Evolutionary conservation across 2,329 filamentous ascomycete species (phyloP).

Genomic region (Talaromyces rugulosus): DNA sequence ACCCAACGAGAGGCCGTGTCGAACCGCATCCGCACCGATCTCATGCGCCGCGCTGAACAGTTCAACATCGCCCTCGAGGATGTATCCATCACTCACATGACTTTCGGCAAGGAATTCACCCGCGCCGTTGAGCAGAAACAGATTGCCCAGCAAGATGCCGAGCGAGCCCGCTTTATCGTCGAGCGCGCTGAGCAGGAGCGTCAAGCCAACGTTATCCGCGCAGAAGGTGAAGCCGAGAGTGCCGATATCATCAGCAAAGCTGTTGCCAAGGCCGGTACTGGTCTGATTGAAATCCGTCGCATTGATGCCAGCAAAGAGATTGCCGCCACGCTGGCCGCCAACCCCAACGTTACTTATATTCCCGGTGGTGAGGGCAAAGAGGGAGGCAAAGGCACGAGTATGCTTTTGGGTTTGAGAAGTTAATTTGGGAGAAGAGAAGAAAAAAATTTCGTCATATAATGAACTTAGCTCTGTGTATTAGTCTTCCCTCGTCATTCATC

Average conservation of each 20-base stretch:
- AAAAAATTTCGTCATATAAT: slow-evolving; percentile 24
- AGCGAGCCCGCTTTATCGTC: slow-evolving; percentile 95
- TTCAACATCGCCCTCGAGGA: slow-evolving; percentile 99
- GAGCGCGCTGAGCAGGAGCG: slow-evolving; percentile 98
- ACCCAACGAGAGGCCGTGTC: slow-evolving; percentile 97
- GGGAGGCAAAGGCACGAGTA: slow-evolving; percentile 60
- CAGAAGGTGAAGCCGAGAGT: slow-evolving; percentile 95
- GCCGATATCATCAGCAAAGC: slow-evolving; percentile 94
- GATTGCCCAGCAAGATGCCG: slow-evolving; percentile 98
- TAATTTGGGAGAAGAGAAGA: slow-evolving; percentile 23
- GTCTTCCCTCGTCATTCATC: slow-evolving; percentile 12
- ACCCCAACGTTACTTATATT: slow-evolving; percentile 94
- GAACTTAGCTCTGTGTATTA: slow-evolving; percentile 9
- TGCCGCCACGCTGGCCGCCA: slow-evolving; percentile 78
- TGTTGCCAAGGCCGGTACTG: slow-evolving; percentile 88
- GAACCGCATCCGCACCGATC: slow-evolving; percentile 86
- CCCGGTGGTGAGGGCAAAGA: slow-evolving; percentile 61
- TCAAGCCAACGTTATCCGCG: slow-evolving; percentile 96
- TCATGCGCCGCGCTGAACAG: slow-evolving; percentile 86
- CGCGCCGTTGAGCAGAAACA: slow-evolving; percentile 99
- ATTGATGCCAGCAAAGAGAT: slow-evolving; percentile 97
- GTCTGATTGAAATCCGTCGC: slow-evolving; percentile 90
- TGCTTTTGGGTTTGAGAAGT: slow-evolving; percentile 63
- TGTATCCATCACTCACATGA: slow-evolving; percentile 99
- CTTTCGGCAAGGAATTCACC: slow-evolving; percentile 98